phyloP scores from a whole-genome alignment of 73 alveolate species.

The Paramecium caudatum region DNA sequence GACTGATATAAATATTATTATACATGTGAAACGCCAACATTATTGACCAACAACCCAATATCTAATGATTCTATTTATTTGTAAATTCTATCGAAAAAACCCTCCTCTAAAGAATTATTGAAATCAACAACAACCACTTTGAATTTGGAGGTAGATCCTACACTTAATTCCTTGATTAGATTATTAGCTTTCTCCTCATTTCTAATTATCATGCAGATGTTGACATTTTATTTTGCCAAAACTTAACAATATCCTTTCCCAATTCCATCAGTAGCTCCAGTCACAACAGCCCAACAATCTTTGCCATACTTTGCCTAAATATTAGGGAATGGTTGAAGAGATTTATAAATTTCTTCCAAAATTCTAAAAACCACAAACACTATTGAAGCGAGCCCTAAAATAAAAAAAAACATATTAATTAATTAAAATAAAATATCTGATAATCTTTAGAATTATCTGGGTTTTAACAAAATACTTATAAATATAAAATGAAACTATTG shows the following conservation, averaged over 20 bases:
- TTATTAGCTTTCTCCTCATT: constrained; percentile 61
- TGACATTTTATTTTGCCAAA: constrained; percentile 81
- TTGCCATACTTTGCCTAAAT: constrained; percentile 54
- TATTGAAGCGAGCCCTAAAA: not conserved
- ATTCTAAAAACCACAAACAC: constrained; percentile 16
- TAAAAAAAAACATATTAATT: constrained; percentile 29
- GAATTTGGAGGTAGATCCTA: constrained; percentile 20
- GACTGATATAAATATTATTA: not conserved
- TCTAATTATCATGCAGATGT: constrained; percentile 81
- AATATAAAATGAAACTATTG: no score
- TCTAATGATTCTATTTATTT: constrained; percentile 46
- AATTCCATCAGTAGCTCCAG: constrained; percentile 87
- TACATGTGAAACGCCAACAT: constrained; percentile 67
- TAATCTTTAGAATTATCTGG: no score
- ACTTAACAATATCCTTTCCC: constrained; percentile 81
- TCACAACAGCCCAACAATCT: constrained; percentile 84
- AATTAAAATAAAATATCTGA: no score
- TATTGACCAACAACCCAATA: constrained; percentile 53
- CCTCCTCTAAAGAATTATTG: constrained; percentile 26
- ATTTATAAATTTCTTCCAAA: constrained; percentile 52
- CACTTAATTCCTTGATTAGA: constrained; percentile 29
- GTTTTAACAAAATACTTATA: no score
- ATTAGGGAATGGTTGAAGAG: constrained; percentile 57
- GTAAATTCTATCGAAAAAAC: constrained; percentile 35
- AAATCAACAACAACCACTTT: constrained; percentile 46